Evolutionary conservation across 371 early-diverging fungal genomes (phyloP), one percentile per base, ranked within the genome.

Genomic region (Mycotypha africana): DNA sequence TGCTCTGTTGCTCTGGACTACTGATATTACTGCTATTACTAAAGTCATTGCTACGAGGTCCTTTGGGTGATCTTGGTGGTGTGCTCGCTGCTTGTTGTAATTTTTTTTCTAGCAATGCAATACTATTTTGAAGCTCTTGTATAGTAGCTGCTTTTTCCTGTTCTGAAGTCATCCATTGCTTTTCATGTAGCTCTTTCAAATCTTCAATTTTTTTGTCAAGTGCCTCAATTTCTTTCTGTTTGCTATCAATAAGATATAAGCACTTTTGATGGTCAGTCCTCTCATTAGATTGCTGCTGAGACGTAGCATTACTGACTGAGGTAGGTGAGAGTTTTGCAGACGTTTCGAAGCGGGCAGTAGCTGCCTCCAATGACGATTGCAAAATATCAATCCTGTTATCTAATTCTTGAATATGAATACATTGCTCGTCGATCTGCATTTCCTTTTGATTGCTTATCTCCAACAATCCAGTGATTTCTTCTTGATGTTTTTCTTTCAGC

Each of bases 311-410:
- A 19, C 45, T 45, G 4, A 49, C 45, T 0, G 53, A 33, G 11
- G 48, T 52, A 17, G 58, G 53, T 10, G 49, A 43, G 0, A 46
- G 38, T 23, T 47, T 58, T 2, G 59, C 43, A 33, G 34, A 6
- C 9, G 66, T 54, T 30, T 59, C 59, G 3, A 70, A 41, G 9
- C 71, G 56, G 2, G 38, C 43, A 2, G 71, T 70, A 0, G 71
- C 67, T 14, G 62, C 67, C 32, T 70, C 71, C 2, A 70, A 10
- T 17, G 65, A 57, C 6, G 51, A 62, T 17, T 70, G 71, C 4
- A 70, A 45, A 1, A 59, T 59, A 9, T 70, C 71, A 1, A 70
- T 53, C 35, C 62, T 58, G 11, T 31, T 42, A 3, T 56, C 28
- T 28, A 70, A 37, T 1, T 56, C 51, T 21, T 60, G 55, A 22